Evolutionary conservation across 441 rosid genomes (phyloP), one percentile per base, ranked within the genome.

Genomic region (Corymbia calophylla): DNA sequence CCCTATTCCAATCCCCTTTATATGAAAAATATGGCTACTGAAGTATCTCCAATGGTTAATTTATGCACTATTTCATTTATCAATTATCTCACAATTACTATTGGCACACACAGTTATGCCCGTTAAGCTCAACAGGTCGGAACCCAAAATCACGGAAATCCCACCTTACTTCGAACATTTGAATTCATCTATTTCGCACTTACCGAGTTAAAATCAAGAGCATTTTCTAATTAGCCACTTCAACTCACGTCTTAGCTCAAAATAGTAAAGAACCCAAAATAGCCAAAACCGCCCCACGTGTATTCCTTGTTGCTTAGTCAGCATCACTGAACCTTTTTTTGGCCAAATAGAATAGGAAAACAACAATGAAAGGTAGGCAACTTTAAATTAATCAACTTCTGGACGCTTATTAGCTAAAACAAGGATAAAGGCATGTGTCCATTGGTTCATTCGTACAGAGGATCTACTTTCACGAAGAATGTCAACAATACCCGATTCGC

Each of bases 21-120:
- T 39, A 6, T 39, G 5, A 39, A 39, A 39, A 39, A 39, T 39
- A 39, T 39, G 5, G 5, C 44, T 39, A 39, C 44, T 39, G 39
- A 39, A 39, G 5, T 39, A 39, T 39, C 44, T 39, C 5, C 44
- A 39, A 13, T 10, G 14, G 64, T 60, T 5, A 60, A 60, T 60
- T 60, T 27, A 12, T 16, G 35, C 77, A 66, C 3, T 31, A 31
- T 73, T 23, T 5, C 44, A 73, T 21, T 35, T 1, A 21, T 12
- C 3, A 7, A 70, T 10, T 32, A 23, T 70, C 23, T 15, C 81
- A 7, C 27, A 19, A 16, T 35, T 21, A 70, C 27, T 10, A 11
- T 8, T 3, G 29, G 13, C 0, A 3, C 27, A 3, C 81, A 5
- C 27, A 5, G 5, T 35, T 9, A 8, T 10, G 48, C 29, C 5